Conservation (phyloP, 192 early-diverging fungal species). For the Rhizoclosmatium globosum region DNA sequence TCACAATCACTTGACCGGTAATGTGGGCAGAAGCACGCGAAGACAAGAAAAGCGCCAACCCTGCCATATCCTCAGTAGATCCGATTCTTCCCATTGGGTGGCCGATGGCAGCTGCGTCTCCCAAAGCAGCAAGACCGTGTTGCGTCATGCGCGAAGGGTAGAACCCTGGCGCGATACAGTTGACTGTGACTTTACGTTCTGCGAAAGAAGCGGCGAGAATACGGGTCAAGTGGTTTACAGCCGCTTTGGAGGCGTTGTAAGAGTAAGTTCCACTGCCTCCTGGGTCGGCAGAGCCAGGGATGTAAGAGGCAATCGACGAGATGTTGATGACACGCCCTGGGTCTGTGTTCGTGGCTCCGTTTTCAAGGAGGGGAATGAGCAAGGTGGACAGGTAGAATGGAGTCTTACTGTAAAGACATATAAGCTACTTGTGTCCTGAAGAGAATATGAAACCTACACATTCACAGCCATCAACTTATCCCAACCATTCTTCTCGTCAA, state of each 20-base stretch:
- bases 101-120: background rate
- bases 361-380: slow-evolving; percentile 72
- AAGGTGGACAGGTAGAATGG: slow-evolving; percentile 13
- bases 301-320: slow-evolving; percentile 52
- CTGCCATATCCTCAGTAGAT: slow-evolving; percentile 84
- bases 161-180: slow-evolving; percentile 62
- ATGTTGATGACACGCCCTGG: slow-evolving; percentile 92
- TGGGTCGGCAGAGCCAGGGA: slow-evolving; percentile 43
- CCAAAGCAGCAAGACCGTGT: slow-evolving; percentile 26
- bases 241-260: slow-evolving; percentile 50
- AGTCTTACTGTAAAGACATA: background rate
- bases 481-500: slow-evolving; percentile 63
- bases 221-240: slow-evolving; percentile 63
- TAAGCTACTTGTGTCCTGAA: slow-evolving; percentile 56
- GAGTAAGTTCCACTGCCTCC: slow-evolving; percentile 54
- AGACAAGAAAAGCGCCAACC: slow-evolving; percentile 80
- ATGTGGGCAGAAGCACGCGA: slow-evolving; percentile 80
- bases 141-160: slow-evolving; percentile 61
- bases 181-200: slow-evolving; percentile 47
- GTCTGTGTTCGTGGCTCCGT: slow-evolving; percentile 55
- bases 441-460: slow-evolving; percentile 80
- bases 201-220: slow-evolving; percentile 49
- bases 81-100: slow-evolving; percentile 82
- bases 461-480: slow-evolving; percentile 83
- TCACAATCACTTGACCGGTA: slow-evolving; percentile 81